Evolutionary conservation across 2,329 filamentous ascomycete species (phyloP), one percentile per base, ranked within the genome.

Genomic region (Biscogniauxia mediterranea): DNA sequence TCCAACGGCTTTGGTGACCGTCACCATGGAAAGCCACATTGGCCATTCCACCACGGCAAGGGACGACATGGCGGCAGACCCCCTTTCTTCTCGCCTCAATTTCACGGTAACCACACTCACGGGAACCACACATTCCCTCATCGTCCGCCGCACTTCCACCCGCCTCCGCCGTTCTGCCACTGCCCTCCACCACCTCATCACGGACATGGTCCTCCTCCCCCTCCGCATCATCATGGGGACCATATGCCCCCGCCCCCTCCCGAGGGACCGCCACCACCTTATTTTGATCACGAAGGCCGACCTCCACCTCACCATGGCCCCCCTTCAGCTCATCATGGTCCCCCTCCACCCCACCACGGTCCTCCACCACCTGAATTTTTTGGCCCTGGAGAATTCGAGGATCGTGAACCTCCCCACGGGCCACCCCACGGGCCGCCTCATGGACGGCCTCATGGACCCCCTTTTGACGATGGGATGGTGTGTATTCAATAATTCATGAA

Each of bases 151-250:
- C 63, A 61, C 57, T 66, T 56, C 59, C 70, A 38, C 56, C 71
- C 68, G 20, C 63, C 74, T 61, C 66, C 70, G 38, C 62, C 68
- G 13, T 70, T 68, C 55, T 74, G 73, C 59, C 71, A 72, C 59
- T 73, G 69, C 58, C 64, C 56, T 3, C 74, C 72, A 4, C 64
- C 63, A 23, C 70, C 65, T 61, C 60, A 61, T 58, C 63, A 65
- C 38, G 63, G 64, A n/a, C 59, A 51, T 52, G 59, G 58, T 5
- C 60, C 59, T 23, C 61, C 56, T 5, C 66, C 62, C 11, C 66
- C 66, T 15, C 63, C 63, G 20, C 50, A 62, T 55, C 50, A 62
- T 55, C 55, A 32, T 15, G 56, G 50, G 2, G 55, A 57, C 50
- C 51, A 56, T 17, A 49, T 15, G 46, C 26, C 54, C 20, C 57